These are phyloP conservation scores for Ceratobasidium theobromae DNA, from an alignment of 1,284 basidiomycete genomes.

Conservation along the genomic window DNA sequence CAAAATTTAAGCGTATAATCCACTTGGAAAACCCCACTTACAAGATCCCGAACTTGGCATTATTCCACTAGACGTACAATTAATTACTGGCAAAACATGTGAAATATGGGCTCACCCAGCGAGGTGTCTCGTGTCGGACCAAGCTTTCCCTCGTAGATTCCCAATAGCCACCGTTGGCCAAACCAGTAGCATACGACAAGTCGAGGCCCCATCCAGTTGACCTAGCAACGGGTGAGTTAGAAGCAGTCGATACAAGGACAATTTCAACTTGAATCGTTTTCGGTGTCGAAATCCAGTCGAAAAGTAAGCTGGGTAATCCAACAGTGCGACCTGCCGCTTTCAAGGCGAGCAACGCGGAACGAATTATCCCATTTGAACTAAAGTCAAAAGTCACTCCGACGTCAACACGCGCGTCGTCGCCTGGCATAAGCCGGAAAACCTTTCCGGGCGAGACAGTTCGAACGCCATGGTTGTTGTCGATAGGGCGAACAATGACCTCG, in stretches of 20 bases:
- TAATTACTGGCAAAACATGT: not conserved
- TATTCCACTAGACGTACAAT: conserved; percentile 47
- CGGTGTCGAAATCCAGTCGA: not conserved
- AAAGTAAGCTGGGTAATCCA: not conserved
- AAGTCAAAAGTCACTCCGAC: conserved; percentile 33
- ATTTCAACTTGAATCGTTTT: conserved; percentile 10
- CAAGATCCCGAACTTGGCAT: conserved; percentile 62
- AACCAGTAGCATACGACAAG: not conserved
- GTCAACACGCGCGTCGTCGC: conserved; percentile 46
- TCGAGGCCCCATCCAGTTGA: conserved; percentile 7
- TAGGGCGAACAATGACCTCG: not conserved
- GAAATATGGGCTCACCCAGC: conserved; percentile 47
- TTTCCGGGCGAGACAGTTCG: conserved; percentile 45
- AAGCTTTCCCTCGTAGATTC: conserved; percentile 44
- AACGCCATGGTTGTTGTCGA: conserved; percentile 43
- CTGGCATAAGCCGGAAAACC: conserved; percentile 49
- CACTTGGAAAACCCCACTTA: conserved; percentile 41
- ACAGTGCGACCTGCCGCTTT: not conserved
- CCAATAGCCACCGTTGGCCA: conserved; percentile 3
- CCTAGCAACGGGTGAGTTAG: not conserved
- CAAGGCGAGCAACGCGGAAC: not conserved
- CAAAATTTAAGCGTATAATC: not conserved
- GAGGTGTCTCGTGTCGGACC: conserved; percentile 52
- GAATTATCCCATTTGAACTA: not conserved
- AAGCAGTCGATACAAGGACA: not conserved